Base-by-base conservation (phyloP, 2,329 filamentous ascomycete genomes). In the Aspergillus quadrilineatus region DNA sequence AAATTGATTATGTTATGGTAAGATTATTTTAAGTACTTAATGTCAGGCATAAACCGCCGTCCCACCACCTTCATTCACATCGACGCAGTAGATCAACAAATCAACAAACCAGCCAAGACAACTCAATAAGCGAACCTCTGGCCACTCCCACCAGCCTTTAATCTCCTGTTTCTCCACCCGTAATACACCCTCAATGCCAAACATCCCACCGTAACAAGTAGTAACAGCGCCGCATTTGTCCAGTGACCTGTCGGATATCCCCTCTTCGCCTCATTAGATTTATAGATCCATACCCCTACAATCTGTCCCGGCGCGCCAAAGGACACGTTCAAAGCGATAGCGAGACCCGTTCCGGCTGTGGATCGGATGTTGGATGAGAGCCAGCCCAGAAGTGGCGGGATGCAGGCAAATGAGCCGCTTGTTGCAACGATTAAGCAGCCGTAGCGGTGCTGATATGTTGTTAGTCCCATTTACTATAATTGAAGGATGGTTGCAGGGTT, bases 251-350 rank as follows among this genome's bases (percentile, higher is more conserved):
- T 89, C 0, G 86, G 86, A 67, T 88, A 90, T 0, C 88, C 87
- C 8, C 63, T 72, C 22, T 74, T 69, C 15, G 79, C 81, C 69
- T 90, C 85, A 9, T 82, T 73, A 1, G 82, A 77, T 66, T 87
- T 87, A 73, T 89, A 90, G 59, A 89, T 89, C 86, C 86, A 90
- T 1, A 89, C 85, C 0, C 87, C 88, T 0, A 85, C 82, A 41
- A 90, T 90, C 69, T 90, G 87, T 0, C 88, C 87, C 0, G 87
- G 79, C 0, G 86, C 87, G 0, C 86, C 87, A 48, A 88, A 79
- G 1, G 83, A 85, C 14, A 90, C 82, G 60, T 90, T 89, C 59
- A 90, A 72, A 0, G 87, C 88, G 54, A 90, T 87, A 1, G 87
- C 87, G 9, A 90, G 77, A 0, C 87, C 87, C 0, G 84, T 83